Percentiles rank a stretch among this genome's conserved stretches.
Evolutionary conservation across 2,329 filamentous ascomycete species (phyloP).

Genomic region (Colletotrichum sansevieriae): DNA sequence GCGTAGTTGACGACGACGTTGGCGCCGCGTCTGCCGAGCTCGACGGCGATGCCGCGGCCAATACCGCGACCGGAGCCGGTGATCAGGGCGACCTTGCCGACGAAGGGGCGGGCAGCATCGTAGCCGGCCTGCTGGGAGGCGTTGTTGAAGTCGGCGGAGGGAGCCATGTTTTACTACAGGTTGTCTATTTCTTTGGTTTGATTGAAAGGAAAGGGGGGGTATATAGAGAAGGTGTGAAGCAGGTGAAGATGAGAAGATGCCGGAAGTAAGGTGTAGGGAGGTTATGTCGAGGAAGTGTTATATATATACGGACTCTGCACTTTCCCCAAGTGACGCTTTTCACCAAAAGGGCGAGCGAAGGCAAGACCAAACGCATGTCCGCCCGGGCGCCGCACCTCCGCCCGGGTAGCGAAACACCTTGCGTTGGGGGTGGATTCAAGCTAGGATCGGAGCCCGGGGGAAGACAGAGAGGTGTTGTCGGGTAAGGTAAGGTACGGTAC

Average conservation of each 20-base stretch:
- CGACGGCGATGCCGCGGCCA: conserved; percentile 74
- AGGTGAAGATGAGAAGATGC: background rate
- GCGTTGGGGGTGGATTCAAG: conserved; percentile 31
- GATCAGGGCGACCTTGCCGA: conserved; percentile 70
- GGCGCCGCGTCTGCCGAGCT: conserved; percentile 75
- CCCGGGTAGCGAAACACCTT: conserved; percentile 36
- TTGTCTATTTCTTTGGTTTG: background rate
- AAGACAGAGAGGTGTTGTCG: too few species aligned
- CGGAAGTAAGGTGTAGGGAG: too few species aligned
- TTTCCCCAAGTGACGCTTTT: conserved; percentile 6
- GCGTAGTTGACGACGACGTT: conserved; percentile 77
- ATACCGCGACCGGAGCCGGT: conserved; percentile 77
- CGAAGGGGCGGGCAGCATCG: conserved; percentile 54
- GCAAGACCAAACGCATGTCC: conserved; percentile 39
- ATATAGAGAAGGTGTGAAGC: background rate
- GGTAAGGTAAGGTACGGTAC: too few species aligned
- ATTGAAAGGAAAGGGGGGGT: conserved; percentile 3
- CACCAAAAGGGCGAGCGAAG: background rate
- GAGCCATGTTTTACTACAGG: conserved; percentile 46
- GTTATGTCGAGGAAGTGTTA: conserved; percentile 10
- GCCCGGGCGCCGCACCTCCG: conserved; percentile 37
- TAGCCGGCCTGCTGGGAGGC: conserved; percentile 43
- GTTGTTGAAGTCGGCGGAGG: conserved; percentile 44
- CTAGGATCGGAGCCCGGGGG: conserved; percentile 33
- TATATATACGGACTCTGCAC: conserved; percentile 27